Percentiles rank a stretch among this genome's conserved stretches.
These are phyloP conservation scores for Kodamaea sagamina DNA, from an alignment of 805 yeast genomes.

Conservation along the genomic window DNA sequence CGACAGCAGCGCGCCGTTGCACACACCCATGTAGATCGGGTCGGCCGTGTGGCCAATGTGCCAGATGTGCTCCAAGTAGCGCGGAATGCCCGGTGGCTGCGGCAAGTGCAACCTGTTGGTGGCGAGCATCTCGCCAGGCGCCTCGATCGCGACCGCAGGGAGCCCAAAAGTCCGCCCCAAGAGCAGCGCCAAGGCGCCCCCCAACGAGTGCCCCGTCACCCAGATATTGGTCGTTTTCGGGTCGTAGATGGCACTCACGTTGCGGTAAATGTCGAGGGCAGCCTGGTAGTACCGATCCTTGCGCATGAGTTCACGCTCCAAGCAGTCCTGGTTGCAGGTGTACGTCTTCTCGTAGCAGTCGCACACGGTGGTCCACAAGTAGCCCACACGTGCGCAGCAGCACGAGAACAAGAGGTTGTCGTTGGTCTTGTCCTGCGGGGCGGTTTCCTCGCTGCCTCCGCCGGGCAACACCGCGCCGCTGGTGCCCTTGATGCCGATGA, in stretches of 20 bases:
- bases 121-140: constrained; percentile 90
- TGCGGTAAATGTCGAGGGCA: constrained; percentile 70
- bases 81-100: constrained; percentile 85
- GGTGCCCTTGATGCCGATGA: constrained; percentile 88
- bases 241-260: constrained; percentile 70
- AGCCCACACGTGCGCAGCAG: constrained; percentile 92
- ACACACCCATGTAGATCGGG: constrained; percentile 94
- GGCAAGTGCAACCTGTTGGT: constrained; percentile 85
- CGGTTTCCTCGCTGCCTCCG: constrained; percentile 63
- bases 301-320: constrained; percentile 71
- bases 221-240: constrained; percentile 64
- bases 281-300: constrained; percentile 85
- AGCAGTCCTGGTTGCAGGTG: constrained; percentile 85
- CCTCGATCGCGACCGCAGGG: constrained; percentile 88
- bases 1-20: constrained; percentile 88
- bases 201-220: constrained; percentile 94
- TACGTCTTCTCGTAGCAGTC: constrained; percentile 84
- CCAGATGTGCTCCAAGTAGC: constrained; percentile 80
- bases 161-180: constrained; percentile 87
- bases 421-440: constrained; percentile 75
- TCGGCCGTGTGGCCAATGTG: constrained; percentile 97
- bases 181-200: constrained; percentile 81
- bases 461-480: constrained; percentile 69
- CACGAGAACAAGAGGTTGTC: constrained; percentile 91
- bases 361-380: constrained; percentile 92